Evolutionary conservation across 371 early-diverging fungal species (phyloP).

Genomic region (Apophysomyces sp.): DNA sequence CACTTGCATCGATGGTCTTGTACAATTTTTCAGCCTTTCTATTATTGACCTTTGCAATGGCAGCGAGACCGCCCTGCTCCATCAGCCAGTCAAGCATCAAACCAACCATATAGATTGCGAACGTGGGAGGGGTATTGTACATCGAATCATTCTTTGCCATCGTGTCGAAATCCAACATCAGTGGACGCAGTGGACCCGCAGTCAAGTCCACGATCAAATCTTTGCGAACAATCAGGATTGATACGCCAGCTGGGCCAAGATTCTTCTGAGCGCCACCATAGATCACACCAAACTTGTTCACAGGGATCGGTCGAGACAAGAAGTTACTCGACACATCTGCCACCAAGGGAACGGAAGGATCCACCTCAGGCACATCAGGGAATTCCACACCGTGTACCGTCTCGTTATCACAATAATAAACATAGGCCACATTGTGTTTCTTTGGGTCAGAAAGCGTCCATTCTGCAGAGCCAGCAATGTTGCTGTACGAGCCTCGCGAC

Average conservation of each 20-base stretch:
- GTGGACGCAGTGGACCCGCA: constrained; percentile 59
- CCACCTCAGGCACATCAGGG: constrained; percentile 54
- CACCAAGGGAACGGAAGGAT: constrained; percentile 77
- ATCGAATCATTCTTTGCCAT: constrained; percentile 81
- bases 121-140: constrained; percentile 97
- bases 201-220: constrained; percentile 71
- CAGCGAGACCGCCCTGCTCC: constrained; percentile 76
- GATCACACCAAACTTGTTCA: constrained; percentile 82
- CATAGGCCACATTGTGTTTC: constrained; percentile 69
- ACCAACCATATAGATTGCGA: constrained; percentile 89
- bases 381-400: constrained; percentile 97
- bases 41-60: constrained; percentile 61
- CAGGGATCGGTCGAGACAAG: constrained; percentile 82
- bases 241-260: constrained; percentile 94
- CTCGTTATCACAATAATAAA: constrained; percentile 97
- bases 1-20: constrained; percentile 61
- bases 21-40: constrained; percentile 75
- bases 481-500: constrained; percentile 47
- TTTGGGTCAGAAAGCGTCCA: constrained; percentile 74
- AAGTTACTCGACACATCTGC: constrained; percentile 96
- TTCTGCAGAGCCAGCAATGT: constrained; percentile 55
- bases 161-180: constrained; percentile 88
- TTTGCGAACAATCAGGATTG: constrained; percentile 88
- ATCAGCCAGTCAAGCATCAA: constrained; percentile 83
- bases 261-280: constrained; percentile 98